Evolutionary conservation across 2,329 filamentous ascomycete genomes (phyloP), one percentile per base, ranked within the genome.

Genomic region (Monilinia laxa): DNA sequence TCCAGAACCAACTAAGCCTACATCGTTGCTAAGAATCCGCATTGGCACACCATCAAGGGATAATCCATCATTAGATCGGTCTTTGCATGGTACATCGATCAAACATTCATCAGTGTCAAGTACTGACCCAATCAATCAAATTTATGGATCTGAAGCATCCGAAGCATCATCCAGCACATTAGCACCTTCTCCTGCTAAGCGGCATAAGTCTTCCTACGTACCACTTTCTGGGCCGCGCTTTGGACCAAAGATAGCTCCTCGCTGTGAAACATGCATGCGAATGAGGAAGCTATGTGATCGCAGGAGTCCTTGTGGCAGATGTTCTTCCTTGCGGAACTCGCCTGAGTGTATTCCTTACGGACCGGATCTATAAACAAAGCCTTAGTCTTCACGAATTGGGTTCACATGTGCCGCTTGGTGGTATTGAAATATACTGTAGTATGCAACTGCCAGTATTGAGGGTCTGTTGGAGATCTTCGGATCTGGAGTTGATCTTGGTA

Each of bases 261-360:
- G 58, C 1, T 62, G 58, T 14, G 2, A 31, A 1, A 38, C 58
- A 1, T 62, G 58, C 11, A 14, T 62, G 7, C 14, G n/a, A 4
- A 62, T 51, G 58, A 62, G 47, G 9, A 62, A 62, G 14, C 5
- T 51, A 2, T 62, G 58, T 12, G 58, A 62, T 20, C 58, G 58
- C 4, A 35, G 25, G 16, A 62, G 9, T 62, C 58, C 58, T 9
- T 51, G 58, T 18, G 58, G 58, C 10, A 62, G 58, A 38, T 62
- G 58, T 3, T 35, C 42, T 25, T 4, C 20, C 2, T 25, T 25
- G 45, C 58, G 58, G 1, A 14, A 4, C 0, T 1, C 10, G 1
- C 23, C 25, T 2, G 4, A 7, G 4, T 62, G 58, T 23, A 18
- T 20, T 25, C 58, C 58, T 18, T 38, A 62, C 5, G 47, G 31